These are phyloP conservation scores for Fusarium sp. DNA, from an alignment of 2,329 filamentous ascomycete genomes.

Conservation along the genomic window DNA sequence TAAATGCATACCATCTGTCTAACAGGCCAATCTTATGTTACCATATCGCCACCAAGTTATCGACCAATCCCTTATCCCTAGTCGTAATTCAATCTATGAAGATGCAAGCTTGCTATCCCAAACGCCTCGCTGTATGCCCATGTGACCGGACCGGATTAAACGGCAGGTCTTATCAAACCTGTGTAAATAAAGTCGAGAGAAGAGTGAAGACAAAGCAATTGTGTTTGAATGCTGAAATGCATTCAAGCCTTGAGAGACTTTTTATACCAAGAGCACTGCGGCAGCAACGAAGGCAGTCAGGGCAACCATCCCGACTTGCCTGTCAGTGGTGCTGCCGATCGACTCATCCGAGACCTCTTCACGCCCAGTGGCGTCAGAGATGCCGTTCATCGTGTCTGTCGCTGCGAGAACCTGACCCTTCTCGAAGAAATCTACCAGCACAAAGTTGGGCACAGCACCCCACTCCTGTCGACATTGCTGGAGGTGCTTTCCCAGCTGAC, in stretches of 20 bases:
- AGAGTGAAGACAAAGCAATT: slow-evolving; percentile 16
- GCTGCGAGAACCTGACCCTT: slow-evolving; percentile 73
- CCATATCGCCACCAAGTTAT: not conserved
- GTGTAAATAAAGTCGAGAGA: slow-evolving; percentile 11
- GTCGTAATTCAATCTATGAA: slow-evolving; percentile 3
- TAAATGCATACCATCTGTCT: not conserved
- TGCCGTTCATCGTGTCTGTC: slow-evolving; percentile 72
- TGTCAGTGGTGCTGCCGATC: slow-evolving; percentile 24
- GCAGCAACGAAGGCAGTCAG: slow-evolving; percentile 55
- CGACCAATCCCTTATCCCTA: not conserved
- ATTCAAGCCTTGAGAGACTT: not conserved
- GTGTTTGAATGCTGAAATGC: not conserved
- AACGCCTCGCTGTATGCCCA: slow-evolving; percentile 40
- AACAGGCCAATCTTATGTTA: slow-evolving; percentile 6
- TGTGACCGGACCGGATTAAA: slow-evolving; percentile 20
- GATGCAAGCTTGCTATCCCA: slow-evolving; percentile 21
- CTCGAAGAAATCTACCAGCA: slow-evolving; percentile 83
- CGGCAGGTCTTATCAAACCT: slow-evolving; percentile 15
- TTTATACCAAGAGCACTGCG: slow-evolving; percentile 49
- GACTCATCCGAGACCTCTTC: slow-evolving; percentile 31
- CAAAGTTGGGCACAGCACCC: slow-evolving; percentile 71
- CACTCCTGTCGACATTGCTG: slow-evolving; percentile 64
- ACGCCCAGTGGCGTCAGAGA: slow-evolving; percentile 52
- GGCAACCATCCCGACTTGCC: slow-evolving; percentile 47
- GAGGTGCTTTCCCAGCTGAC: slow-evolving; percentile 63